phyloP scores from a whole-genome alignment of 2,329 filamentous ascomycete species.

The Alternaria triticimaculans region DNA sequence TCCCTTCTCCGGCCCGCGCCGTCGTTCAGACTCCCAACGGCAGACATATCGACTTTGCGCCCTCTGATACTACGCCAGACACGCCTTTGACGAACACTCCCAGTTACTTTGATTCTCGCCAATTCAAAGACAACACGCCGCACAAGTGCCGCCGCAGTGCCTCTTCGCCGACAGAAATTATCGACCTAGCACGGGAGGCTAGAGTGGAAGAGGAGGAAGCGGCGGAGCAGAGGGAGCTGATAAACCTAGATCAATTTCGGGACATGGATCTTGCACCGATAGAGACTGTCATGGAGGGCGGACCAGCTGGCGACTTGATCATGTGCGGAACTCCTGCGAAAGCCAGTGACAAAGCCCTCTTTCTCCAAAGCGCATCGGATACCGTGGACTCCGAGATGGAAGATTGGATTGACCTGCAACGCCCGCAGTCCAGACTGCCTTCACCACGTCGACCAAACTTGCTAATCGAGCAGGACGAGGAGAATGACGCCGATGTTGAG shows the following conservation, averaged over 20 bases:
- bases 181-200: slow-evolving; percentile 18
- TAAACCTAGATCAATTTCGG: slow-evolving; percentile 19
- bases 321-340: slow-evolving; percentile 11
- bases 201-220: slow-evolving; percentile 15
- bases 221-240: background rate
- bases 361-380: background rate
- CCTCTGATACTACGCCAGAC: slow-evolving; percentile 5
- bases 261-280: slow-evolving; percentile 31
- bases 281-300: slow-evolving; percentile 23
- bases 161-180: slow-evolving; percentile 28
- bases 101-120: slow-evolving; percentile 26
- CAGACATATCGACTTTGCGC: slow-evolving; percentile 13
- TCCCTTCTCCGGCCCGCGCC: background rate
- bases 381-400: background rate
- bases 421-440: background rate
- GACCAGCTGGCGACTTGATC: slow-evolving; percentile 23
- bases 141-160: slow-evolving; percentile 27
- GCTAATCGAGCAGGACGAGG: background rate
- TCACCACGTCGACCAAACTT: background rate
- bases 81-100: slow-evolving; percentile 27
- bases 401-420: background rate
- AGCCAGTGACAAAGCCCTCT: background rate
- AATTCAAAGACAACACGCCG: slow-evolving; percentile 18
- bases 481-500: slow-evolving; percentile 1
- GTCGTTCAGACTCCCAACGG: background rate